phyloP scores from a whole-genome alignment of 2,329 filamentous ascomycete species.

The Fusarium continuum region DNA sequence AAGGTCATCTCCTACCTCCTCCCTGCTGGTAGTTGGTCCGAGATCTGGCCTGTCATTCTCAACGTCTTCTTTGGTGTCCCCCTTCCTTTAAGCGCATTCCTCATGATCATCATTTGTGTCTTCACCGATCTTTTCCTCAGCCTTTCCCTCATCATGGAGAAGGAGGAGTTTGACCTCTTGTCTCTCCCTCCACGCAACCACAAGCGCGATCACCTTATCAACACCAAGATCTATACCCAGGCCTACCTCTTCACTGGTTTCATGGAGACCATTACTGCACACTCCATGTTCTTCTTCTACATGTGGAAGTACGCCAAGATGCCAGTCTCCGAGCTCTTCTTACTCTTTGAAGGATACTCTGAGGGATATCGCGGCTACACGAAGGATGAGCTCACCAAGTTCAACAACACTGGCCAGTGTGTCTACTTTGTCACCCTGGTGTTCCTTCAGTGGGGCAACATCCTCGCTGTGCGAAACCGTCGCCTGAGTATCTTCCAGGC shows the following conservation, averaged over 20 bases:
- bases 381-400: constrained; percentile 54
- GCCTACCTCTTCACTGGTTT: constrained; percentile 62
- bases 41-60: constrained; percentile 65
- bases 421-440: constrained; percentile 65
- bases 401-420: constrained; percentile 60
- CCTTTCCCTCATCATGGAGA: constrained; percentile 63
- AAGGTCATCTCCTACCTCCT: constrained; percentile 57
- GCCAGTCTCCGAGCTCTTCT: constrained; percentile 57
- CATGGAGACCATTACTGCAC: constrained; percentile 60
- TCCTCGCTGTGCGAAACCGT: constrained; percentile 61
- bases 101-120: constrained; percentile 68
- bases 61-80: constrained; percentile 66
- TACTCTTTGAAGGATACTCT: constrained; percentile 58
- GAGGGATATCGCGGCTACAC: constrained; percentile 61
- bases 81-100: constrained; percentile 59
- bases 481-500: constrained; percentile 61
- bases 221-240: constrained; percentile 60
- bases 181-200: constrained; percentile 60
- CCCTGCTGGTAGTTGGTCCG: constrained; percentile 63
- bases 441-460: constrained; percentile 63
- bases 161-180: constrained; percentile 63
- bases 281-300: constrained; percentile 65
- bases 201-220: constrained; percentile 62
- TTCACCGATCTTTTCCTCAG: constrained; percentile 64
- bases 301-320: constrained; percentile 59